These are phyloP conservation scores for Achlya hypogyna DNA, from an alignment of 352 stramenopile genomes.

Conservation along the genomic window DNA sequence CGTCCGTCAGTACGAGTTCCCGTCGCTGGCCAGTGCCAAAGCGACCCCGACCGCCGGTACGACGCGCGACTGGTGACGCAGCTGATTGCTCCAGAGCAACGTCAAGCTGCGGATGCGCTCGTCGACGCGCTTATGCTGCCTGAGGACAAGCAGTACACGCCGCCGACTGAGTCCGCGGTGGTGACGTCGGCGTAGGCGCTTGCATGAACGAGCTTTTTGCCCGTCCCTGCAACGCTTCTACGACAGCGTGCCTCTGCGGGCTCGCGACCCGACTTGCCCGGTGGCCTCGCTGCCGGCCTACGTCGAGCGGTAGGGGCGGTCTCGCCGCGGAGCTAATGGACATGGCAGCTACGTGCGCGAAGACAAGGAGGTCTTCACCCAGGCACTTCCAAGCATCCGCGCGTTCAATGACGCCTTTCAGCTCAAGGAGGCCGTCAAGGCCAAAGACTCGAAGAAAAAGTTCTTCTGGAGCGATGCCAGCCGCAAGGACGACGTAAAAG, in stretches of 20 bases:
- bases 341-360: constrained; percentile 22
- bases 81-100: constrained; percentile 38
- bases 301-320: constrained; percentile 30
- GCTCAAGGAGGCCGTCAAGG: constrained; percentile 65
- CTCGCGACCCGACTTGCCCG: constrained; percentile 36
- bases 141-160: constrained; percentile 33
- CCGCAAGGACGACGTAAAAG: constrained; percentile 32
- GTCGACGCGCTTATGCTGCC: constrained; percentile 68
- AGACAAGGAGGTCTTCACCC: constrained; percentile 5
- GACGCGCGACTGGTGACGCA: neutral
- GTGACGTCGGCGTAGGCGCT: constrained; percentile 30
- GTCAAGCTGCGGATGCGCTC: constrained; percentile 48
- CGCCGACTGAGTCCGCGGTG: neutral
- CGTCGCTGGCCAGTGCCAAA: constrained; percentile 46
- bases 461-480: constrained; percentile 67
- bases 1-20: constrained; percentile 67
- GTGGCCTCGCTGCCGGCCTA: constrained; percentile 45
- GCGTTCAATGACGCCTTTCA: constrained; percentile 64
- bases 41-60: constrained; percentile 29
- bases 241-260: constrained; percentile 45
- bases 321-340: constrained; percentile 27
- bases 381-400: constrained; percentile 28
- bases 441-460: constrained; percentile 60
- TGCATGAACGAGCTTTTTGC: constrained; percentile 43
- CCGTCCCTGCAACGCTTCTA: constrained; percentile 66